phyloP scores from a whole-genome alignment of 208 protist genomes.

The Leishmania major region DNA sequence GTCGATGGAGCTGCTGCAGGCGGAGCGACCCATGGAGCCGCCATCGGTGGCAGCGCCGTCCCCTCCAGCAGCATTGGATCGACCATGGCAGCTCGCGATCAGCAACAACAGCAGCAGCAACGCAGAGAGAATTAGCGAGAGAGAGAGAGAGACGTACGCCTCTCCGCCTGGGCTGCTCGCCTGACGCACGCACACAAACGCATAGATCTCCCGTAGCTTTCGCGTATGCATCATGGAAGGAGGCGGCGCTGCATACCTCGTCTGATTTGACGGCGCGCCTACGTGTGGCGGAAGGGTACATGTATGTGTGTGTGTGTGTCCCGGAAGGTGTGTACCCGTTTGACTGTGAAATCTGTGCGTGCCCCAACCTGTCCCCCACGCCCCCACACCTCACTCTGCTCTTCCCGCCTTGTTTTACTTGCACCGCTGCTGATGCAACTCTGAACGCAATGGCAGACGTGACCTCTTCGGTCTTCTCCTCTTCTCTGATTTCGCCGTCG shows the following conservation, averaged over 20 bases:
- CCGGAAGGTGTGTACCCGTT: neutral
- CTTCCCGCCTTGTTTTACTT: neutral
- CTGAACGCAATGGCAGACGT: neutral
- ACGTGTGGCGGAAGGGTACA: neutral
- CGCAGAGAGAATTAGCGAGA: neutral
- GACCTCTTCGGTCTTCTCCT: neutral
- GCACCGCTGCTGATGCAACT: neutral
- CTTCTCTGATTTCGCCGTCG: neutral
- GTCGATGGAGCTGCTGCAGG: neutral
- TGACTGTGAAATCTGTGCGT: neutral
- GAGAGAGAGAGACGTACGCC: neutral
- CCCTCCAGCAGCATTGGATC: conserved; percentile 11
- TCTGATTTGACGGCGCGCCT: neutral
- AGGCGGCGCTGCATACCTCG: neutral
- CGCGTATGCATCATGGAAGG: neutral
- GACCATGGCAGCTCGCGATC: conserved; percentile 27
- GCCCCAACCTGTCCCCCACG: neutral
- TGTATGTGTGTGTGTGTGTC: neutral
- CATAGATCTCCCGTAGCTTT: neutral
- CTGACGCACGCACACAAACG: neutral
- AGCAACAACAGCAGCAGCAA: conserved; percentile 14
- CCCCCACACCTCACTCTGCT: neutral
- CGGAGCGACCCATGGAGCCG: neutral
- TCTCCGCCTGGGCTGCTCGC: neutral
- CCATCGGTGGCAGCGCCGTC: conserved; percentile 9